phyloP scores from a whole-genome alignment of 129 eudicot genomes.

The Centaurea solstitialis region DNA sequence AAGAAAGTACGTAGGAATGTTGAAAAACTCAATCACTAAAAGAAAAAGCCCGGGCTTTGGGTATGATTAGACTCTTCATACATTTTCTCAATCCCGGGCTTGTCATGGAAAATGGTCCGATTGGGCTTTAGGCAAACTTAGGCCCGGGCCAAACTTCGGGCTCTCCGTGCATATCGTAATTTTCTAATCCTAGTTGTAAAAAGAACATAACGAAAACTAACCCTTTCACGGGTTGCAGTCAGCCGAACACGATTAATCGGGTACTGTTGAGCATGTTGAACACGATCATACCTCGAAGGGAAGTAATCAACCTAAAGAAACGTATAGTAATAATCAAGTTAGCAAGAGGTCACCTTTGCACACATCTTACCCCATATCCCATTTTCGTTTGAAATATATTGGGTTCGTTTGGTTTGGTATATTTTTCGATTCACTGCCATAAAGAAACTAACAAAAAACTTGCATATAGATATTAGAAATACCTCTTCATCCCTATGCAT shows the following conservation, averaged over 20 bases:
- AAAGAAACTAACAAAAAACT: neutral
- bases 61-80: too few species aligned
- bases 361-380: too few species aligned
- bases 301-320: conserved; percentile 57
- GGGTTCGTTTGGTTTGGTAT: neutral
- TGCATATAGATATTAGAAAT: neutral
- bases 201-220: conserved; percentile 18
- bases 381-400: too few species aligned
- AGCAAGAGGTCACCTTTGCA: too few species aligned
- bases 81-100: too few species aligned
- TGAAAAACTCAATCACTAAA: too few species aligned
- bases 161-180: too few species aligned
- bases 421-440: neutral
- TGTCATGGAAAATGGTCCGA: too few species aligned
- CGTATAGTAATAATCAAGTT: neutral
- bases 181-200: neutral
- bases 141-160: too few species aligned
- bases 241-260: conserved; percentile 47
- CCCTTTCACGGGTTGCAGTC: conserved; percentile 55
- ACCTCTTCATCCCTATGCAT: conserved; percentile 79
- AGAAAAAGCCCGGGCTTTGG: too few species aligned
- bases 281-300: conserved; percentile 63
- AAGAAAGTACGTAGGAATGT: too few species aligned
- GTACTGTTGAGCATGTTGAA: conserved; percentile 55
- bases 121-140: too few species aligned